phyloP scores from a whole-genome alignment of 164 flowering plant genomes.

The Echeveria elegans region DNA sequence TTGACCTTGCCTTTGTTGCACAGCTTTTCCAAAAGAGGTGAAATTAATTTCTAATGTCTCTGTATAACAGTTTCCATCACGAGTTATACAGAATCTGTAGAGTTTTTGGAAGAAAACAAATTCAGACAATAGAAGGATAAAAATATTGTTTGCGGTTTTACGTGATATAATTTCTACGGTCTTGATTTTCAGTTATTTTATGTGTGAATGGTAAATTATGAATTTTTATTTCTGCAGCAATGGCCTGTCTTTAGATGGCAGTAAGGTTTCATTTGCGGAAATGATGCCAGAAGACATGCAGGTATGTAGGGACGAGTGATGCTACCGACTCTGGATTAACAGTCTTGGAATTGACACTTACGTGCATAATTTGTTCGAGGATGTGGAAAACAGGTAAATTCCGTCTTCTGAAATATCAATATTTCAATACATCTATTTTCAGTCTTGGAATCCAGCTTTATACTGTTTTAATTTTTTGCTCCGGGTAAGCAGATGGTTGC shows the following conservation, averaged over 20 bases:
- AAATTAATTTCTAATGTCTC: neutral
- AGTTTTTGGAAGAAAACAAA: too few relatives aligned
- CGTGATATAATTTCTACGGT: too few relatives aligned
- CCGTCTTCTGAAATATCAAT: neutral
- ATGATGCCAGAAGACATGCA: constrained; percentile 5
- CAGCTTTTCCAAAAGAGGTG: constrained; percentile 4
- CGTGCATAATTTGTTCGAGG: constrained; percentile 1
- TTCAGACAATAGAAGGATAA: too few relatives aligned
- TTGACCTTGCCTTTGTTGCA: constrained; percentile 5
- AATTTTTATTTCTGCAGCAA: neutral
- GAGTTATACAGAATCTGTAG: too few relatives aligned
- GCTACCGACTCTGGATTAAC: constrained; percentile 4
- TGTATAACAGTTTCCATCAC: neutral
- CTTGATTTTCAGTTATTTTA: neutral
- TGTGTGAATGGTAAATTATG: neutral
- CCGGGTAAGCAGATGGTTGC: neutral
- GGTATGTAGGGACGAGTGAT: neutral
- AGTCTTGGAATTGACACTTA: constrained; percentile 1
- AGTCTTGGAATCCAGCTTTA: neutral
- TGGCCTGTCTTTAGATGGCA: neutral
- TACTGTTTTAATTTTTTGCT: neutral
- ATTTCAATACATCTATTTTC: neutral
- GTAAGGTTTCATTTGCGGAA: neutral
- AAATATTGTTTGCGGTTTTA: too few relatives aligned
- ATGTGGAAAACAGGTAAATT: neutral